These are phyloP conservation scores for Paecilomyces sp. DNA, from an alignment of 2,329 filamentous ascomycete species.

Conservation along the genomic window DNA sequence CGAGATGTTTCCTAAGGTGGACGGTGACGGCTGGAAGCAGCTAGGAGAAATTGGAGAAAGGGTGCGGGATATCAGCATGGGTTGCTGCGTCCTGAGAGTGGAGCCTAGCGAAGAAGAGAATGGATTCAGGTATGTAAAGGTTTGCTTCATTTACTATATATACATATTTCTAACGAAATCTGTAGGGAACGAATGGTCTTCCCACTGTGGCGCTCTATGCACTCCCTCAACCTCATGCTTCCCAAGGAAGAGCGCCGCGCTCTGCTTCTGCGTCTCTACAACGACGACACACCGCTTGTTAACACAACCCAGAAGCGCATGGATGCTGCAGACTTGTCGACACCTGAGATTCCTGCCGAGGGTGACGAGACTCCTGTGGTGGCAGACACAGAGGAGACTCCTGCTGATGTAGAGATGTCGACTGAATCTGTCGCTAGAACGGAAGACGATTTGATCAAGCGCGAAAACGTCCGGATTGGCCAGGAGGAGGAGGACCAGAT, in stretches of 20 bases:
- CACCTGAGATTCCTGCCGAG: slow-evolving; percentile 7
- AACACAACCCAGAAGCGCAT: slow-evolving; percentile 44
- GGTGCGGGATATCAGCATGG: slow-evolving; percentile 73
- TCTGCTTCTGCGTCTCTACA: slow-evolving; percentile 85
- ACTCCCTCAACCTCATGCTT: slow-evolving; percentile 92
- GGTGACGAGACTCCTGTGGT: slow-evolving; percentile 6
- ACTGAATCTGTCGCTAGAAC: slow-evolving; percentile 12
- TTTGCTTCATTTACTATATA: background rate
- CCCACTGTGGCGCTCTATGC: slow-evolving; percentile 87
- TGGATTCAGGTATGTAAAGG: slow-evolving; percentile 43
- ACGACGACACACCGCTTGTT: slow-evolving; percentile 77
- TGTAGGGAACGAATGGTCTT: slow-evolving; percentile 71
- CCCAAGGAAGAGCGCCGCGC: slow-evolving; percentile 93
- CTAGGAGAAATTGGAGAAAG: slow-evolving; percentile 84
- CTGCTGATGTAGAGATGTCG: background rate
- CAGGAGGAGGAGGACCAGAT: slow-evolving; percentile 35
- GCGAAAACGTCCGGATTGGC: slow-evolving; percentile 31
- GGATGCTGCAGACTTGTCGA: slow-evolving; percentile 8
- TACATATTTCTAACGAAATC: slow-evolving; percentile 11
- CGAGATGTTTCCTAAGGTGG: slow-evolving; percentile 94
- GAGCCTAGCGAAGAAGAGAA: slow-evolving; percentile 62
- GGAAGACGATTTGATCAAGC: slow-evolving; percentile 30
- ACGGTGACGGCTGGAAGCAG: slow-evolving; percentile 63
- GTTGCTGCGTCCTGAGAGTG: slow-evolving; percentile 82
- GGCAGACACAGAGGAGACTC: background rate